Base-by-base conservation (phyloP, 2,329 filamentous ascomycete species). In the Ascochyta koolunga region DNA sequence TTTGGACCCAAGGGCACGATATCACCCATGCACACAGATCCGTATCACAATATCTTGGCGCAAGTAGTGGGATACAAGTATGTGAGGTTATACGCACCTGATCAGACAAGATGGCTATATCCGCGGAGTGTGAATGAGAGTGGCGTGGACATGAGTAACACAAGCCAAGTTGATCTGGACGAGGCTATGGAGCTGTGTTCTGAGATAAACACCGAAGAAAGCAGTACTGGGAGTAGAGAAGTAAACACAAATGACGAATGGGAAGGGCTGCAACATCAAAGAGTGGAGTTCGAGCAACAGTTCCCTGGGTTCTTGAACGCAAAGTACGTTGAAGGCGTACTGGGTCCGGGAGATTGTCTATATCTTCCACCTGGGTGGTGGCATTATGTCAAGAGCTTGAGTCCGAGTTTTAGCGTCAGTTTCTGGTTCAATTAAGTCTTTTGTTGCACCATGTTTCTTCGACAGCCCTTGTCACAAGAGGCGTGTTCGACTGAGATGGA, bases 291-390 rank as follows among this genome's bases (percentile, higher is more conserved):
- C 15, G 62, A 74, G 19, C 32, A 56, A 9, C 29, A 39, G 9
- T 86, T 79, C 72, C 81, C 83, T 1, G 71, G 76, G 0, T 90
- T 96, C 60, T 72, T 73, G 42, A 73, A 80, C 0, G 80, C 89
- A 1, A 78, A 83, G 48, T 93, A 89, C 69, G 76, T 89, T 29
- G 95, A 99, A 68, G 87, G 87, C 50, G 82, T 98, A 1, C 77
- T 99, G 5, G 85, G 83, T 25, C 88, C 89, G 0, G 95, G 93
- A 0, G 92, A 99, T 47, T 89, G 87, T 60, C 72, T 99, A 47
- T 95, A 96, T 71, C 90, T 99, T 47, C 95, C 95, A 0, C 82
- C 91, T 5, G 95, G 93, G 0, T 99, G 95, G 93, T 99, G 95
- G 95, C 95, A 99, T 79, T 98, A 97, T 74, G 90, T 98, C 3